Percentiles rank a stretch among this genome's conserved stretches.
phyloP scores from a whole-genome alignment of 129 eudicot genomes.

The sunflower (Helianthus annuus) region DNA sequence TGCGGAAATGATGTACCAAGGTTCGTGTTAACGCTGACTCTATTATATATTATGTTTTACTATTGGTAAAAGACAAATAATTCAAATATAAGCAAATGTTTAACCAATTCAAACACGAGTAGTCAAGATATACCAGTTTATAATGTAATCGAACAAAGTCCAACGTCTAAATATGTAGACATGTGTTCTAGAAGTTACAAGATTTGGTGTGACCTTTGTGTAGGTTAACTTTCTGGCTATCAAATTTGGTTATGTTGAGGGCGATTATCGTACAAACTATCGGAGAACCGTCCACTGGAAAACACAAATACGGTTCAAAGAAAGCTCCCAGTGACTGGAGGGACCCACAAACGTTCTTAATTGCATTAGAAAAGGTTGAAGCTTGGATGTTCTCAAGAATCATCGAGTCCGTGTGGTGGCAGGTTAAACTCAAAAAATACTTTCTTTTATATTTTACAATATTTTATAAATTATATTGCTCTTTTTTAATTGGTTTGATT shows the following conservation, averaged over 20 bases:
- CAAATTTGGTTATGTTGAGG: slow-evolving; percentile 80
- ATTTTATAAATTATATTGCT: background rate
- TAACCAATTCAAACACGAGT: no score
- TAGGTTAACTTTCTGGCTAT: slow-evolving; percentile 95
- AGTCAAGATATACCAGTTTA: no score
- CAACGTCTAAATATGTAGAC: background rate
- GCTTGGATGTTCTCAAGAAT: slow-evolving; percentile 88
- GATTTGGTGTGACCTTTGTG: slow-evolving; percentile 21
- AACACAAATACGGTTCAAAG: slow-evolving; percentile 30
- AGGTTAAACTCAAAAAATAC: slow-evolving; percentile 44
- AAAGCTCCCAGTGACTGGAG: slow-evolving; percentile 64
- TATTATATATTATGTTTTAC: background rate
- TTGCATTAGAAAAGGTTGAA: slow-evolving; percentile 75
- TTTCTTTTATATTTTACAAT: background rate
- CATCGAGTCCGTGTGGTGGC: slow-evolving; percentile 94
- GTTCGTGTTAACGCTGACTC: slow-evolving; percentile 31
- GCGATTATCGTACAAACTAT: slow-evolving; percentile 61
- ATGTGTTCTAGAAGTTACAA: background rate
- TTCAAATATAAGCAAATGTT: no score
- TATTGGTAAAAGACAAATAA: no score
- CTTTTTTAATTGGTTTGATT: background rate
- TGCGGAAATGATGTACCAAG: slow-evolving; percentile 98
- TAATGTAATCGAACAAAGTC: no score
- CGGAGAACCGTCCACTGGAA: slow-evolving; percentile 31
- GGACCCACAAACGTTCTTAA: slow-evolving; percentile 61